Percentiles rank a stretch among this genome's conserved stretches.
Conservation (phyloP, 352 stramenopile species). For the Phytophthora crassamura region DNA sequence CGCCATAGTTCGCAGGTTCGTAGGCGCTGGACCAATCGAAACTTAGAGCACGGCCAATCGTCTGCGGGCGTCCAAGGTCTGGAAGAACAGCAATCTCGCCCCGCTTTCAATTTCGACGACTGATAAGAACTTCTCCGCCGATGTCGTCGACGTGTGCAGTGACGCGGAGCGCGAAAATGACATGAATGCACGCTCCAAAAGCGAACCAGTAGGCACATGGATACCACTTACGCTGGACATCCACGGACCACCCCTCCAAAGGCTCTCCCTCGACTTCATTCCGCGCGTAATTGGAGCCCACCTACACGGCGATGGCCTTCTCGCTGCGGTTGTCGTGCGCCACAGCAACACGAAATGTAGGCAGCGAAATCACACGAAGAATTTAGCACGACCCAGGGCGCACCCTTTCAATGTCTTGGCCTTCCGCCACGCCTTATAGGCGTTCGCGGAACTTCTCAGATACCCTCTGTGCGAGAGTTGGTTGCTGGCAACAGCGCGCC, state of each 20-base stretch:
- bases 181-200: constrained; percentile 7
- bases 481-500: no score
- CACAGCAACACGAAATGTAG: neutral
- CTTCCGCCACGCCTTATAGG: neutral
- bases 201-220: constrained; percentile 7
- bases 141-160: constrained; percentile 11
- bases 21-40: neutral
- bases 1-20: no score
- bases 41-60: constrained; percentile 4
- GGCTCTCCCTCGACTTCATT: constrained; percentile 3
- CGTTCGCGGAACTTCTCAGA: neutral
- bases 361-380: constrained; percentile 1
- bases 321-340: constrained; percentile 2
- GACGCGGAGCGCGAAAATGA: constrained; percentile 5
- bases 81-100: constrained; percentile 3
- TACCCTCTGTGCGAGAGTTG: neutral
- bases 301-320: constrained; percentile 4
- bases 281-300: neutral
- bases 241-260: neutral
- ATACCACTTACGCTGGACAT: neutral
- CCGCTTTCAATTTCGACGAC: neutral
- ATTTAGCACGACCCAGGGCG: constrained; percentile 1
- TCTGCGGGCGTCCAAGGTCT: neutral
- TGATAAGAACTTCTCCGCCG: constrained; percentile 1
- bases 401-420: no score